A percentile compares a stretch with the other conserved stretches of the same genome.
phyloP scores from a whole-genome alignment of 2,329 filamentous ascomycete species.

The Xylariales sp. region DNA sequence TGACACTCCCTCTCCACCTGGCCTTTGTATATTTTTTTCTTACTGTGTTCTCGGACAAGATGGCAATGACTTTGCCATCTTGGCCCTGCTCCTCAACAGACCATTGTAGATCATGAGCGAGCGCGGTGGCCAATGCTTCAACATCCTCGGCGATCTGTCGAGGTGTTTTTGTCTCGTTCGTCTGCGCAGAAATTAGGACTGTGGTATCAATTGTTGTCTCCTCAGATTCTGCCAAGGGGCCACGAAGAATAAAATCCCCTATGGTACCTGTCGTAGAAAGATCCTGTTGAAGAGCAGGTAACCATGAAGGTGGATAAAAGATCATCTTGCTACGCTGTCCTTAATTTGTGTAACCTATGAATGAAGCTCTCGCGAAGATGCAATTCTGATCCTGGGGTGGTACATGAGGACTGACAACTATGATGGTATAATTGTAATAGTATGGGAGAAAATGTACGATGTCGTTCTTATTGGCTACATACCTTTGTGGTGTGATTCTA shows the following conservation, averaged over 20 bases:
- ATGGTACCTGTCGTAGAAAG: slow-evolving; percentile 1
- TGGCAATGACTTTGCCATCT: slow-evolving; percentile 2
- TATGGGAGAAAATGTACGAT: no score
- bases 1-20: no score
- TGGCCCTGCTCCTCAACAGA: background rate
- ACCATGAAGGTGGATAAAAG: slow-evolving; percentile 5
- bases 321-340: slow-evolving; percentile 1
- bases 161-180: background rate
- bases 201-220: background rate
- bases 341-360: background rate
- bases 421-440: no score
- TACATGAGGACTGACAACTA: no score
- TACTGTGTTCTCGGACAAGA: slow-evolving; percentile 4
- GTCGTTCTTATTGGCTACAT: background rate
- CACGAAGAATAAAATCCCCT: slow-evolving; percentile 1
- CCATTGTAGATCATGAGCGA: slow-evolving; percentile 4
- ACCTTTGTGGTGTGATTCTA: background rate
- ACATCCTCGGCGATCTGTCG: background rate
- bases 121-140: slow-evolving; percentile 1
- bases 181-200: background rate
- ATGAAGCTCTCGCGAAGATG: background rate
- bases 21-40: no score
- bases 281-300: slow-evolving; percentile 1
- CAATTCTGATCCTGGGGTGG: background rate
- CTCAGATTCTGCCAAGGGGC: background rate